Evolutionary conservation across 2,329 filamentous ascomycete genomes (phyloP).

Genomic region (Paradendryphiella salina): DNA sequence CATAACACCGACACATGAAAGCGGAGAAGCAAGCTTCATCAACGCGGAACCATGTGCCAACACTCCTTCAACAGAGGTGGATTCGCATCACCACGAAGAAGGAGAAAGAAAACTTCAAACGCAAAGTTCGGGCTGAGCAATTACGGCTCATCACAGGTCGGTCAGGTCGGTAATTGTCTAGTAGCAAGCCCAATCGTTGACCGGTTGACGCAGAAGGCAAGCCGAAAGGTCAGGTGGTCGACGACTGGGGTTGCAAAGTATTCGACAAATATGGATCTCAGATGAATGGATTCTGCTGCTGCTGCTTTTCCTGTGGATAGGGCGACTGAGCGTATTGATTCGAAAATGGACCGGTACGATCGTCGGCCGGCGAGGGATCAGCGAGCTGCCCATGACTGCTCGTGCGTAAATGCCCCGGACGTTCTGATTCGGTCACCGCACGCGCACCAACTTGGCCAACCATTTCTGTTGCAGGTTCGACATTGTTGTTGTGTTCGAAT

Average conservation of each 20-base stretch:
- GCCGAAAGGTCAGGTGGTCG: slow-evolving; percentile 53
- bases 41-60: slow-evolving; percentile 41
- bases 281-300: slow-evolving; percentile 47
- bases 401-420: slow-evolving; percentile 50
- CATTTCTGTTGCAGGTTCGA: slow-evolving; percentile 46
- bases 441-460: slow-evolving; percentile 50
- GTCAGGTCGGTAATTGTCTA: slow-evolving; percentile 22
- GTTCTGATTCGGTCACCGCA: slow-evolving; percentile 48
- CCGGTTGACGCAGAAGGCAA: slow-evolving; percentile 50
- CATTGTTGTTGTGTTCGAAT: slow-evolving; percentile 41
- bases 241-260: slow-evolving; percentile 1
- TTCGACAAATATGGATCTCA: slow-evolving; percentile 36
- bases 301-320: slow-evolving; percentile 26
- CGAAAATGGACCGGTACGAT: slow-evolving; percentile 43
- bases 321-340: slow-evolving; percentile 20
- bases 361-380: slow-evolving; percentile 49
- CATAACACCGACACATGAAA: slow-evolving; percentile 44
- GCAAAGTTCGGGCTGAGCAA: slow-evolving; percentile 50
- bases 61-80: slow-evolving; percentile 38
- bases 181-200: slow-evolving; percentile 14
- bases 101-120: slow-evolving; percentile 41
- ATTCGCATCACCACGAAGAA: slow-evolving; percentile 37
- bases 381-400: slow-evolving; percentile 53
- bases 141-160: slow-evolving; percentile 48
- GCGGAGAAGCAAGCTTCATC: slow-evolving; percentile 45